These are phyloP conservation scores for Xylariaceae sp. DNA, from an alignment of 2,329 filamentous ascomycete species.

Conservation along the genomic window DNA sequence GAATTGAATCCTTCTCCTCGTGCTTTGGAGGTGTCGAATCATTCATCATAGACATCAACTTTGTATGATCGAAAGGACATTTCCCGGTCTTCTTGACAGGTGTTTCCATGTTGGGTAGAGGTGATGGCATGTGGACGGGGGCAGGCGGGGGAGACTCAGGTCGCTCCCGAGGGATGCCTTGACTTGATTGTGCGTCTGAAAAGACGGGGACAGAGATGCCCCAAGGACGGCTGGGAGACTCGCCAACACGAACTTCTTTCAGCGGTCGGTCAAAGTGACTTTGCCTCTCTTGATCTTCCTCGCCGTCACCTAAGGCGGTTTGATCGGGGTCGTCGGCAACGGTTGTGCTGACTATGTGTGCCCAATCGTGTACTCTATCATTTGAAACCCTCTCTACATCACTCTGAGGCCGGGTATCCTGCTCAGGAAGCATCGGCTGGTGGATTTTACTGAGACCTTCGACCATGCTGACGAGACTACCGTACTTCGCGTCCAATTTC, in stretches of 20 bases:
- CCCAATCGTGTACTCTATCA: slow-evolving; percentile 85
- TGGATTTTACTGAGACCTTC: slow-evolving; percentile 87
- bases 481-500: slow-evolving; percentile 93
- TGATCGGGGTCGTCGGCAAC: slow-evolving; percentile 46
- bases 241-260: slow-evolving; percentile 89
- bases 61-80: slow-evolving; percentile 65
- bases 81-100: slow-evolving; percentile 48
- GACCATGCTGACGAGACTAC: slow-evolving; percentile 91
- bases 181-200: slow-evolving; percentile 44
- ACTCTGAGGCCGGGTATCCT: slow-evolving; percentile 51
- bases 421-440: slow-evolving; percentile 78
- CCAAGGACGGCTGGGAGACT: slow-evolving; percentile 82
- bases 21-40: slow-evolving; percentile 34
- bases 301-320: slow-evolving; percentile 47
- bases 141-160: slow-evolving; percentile 64
- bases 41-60: slow-evolving; percentile 44
- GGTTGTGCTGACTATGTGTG: slow-evolving; percentile 70
- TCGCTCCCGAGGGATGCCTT: slow-evolving; percentile 45
- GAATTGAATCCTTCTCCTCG: slow-evolving; percentile 34
- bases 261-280: slow-evolving; percentile 83
- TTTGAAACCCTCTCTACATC: slow-evolving; percentile 62
- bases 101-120: slow-evolving; percentile 34
- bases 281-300: slow-evolving; percentile 64
- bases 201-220: slow-evolving; percentile 45
- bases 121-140: slow-evolving; percentile 56